Base-by-base conservation (phyloP, 352 stramenopile species). In the Globisporangium solare region DNA sequence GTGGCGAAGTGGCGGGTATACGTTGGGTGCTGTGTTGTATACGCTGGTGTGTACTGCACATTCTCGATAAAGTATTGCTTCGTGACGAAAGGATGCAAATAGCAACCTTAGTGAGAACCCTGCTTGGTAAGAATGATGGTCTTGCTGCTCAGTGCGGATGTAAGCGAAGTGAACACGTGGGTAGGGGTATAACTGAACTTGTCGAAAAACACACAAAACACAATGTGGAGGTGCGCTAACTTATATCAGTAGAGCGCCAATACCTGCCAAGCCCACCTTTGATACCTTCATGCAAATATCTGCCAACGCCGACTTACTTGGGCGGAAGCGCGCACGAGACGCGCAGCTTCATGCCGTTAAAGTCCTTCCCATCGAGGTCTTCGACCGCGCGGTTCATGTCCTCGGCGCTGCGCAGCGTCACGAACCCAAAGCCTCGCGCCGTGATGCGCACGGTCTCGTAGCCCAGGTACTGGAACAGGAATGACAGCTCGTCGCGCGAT, bases 361-460 rank as follows among this genome's bases (percentile, higher is more conserved):
- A 91, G 37, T 88, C 78, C 31, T 84, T 84, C 14, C 81, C 81
- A 47, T 93, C 81, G 15, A 93, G 66, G 48, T 91, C 79, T 70
- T 89, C 81, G 35, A 91, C 81, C 8, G 83, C 83, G 50, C 83
- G 81, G 50, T 89, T 71, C 79, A 93, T 88, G 48, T 88, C 74
- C 55, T 88, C 81, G 7, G 77, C 76, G 22, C 71, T 91, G 50
- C 78, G 80, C 41, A 93, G 66, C 51, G 83, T 90, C 42, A 93
- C 83, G 58, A 93, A 93, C 20, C 83, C 83, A 64, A 91, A 91
- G 0, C 83, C 83, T 41, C 83, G 76, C 45, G 79, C 77, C 20
- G 83, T 93, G 58, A 93, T 93, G n/a, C 83, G 83, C 32, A 93
- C 83, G 6, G 79, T 89, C 58, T 93, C 83, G 53, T 87, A 90